Conservation (phyloP, 2,329 filamentous ascomycete species). For the Ceratocystis cacaofunesta region DNA sequence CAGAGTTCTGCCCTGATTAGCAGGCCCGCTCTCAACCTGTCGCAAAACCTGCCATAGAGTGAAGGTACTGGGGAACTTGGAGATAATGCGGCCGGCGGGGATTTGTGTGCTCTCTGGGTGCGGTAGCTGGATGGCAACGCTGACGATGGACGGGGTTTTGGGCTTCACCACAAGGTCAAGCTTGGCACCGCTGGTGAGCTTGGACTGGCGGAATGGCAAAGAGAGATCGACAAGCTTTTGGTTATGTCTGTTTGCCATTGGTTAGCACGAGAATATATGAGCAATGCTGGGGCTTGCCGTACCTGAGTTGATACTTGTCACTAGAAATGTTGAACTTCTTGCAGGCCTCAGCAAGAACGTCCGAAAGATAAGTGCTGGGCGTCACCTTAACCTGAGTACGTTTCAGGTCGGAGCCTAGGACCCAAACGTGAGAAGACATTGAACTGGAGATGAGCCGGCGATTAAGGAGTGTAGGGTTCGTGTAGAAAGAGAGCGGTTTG, state of each 20-base stretch:
- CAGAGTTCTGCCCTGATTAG: constrained; percentile 43
- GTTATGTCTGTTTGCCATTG: constrained; percentile 43
- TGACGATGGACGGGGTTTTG: constrained; percentile 70
- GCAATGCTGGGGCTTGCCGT: constrained; percentile 16
- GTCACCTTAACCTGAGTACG: constrained; percentile 70
- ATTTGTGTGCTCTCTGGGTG: constrained; percentile 49
- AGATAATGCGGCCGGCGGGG: constrained; percentile 53
- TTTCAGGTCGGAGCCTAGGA: constrained; percentile 66
- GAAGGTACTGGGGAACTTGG: constrained; percentile 79
- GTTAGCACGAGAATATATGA: not conserved
- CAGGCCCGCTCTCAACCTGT: constrained; percentile 68
- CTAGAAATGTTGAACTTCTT: constrained; percentile 59
- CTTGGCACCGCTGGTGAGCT: constrained; percentile 72
- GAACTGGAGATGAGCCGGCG: constrained; percentile 18
- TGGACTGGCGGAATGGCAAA: constrained; percentile 66
- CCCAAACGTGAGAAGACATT: constrained; percentile 81
- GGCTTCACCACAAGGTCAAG: constrained; percentile 82
- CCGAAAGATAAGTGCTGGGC: constrained; percentile 65
- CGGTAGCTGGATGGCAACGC: constrained; percentile 76
- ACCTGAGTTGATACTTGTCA: constrained; percentile 72
- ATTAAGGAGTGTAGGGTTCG: not conserved
- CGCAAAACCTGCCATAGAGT: constrained; percentile 81
- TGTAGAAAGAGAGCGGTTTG: not conserved
- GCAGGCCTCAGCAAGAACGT: constrained; percentile 79
- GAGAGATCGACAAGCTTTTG: constrained; percentile 79